phyloP scores from a whole-genome alignment of 139 green algal species.

The Picochlorum sp. region DNA sequence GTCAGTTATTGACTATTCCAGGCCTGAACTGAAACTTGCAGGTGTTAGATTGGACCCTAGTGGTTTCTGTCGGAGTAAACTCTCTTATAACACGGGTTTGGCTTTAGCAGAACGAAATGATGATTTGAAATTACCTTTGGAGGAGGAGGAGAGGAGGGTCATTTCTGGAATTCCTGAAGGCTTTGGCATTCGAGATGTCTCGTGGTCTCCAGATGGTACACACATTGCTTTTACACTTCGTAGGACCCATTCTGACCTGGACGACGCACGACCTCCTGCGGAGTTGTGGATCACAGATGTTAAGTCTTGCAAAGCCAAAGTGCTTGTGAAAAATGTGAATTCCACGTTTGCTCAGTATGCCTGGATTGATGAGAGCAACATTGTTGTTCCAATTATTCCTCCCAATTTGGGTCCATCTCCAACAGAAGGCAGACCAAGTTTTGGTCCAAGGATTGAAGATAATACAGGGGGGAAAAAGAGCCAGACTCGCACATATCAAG shows the following conservation, averaged over 20 bases:
- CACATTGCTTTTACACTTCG: slow-evolving; percentile 78
- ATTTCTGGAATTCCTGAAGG: slow-evolving; percentile 66
- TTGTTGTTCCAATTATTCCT: slow-evolving; percentile 63
- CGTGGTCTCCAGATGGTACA: slow-evolving; percentile 66
- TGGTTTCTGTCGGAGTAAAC: slow-evolving; percentile 61
- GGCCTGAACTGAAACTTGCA: slow-evolving; percentile 90
- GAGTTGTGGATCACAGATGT: slow-evolving; percentile 85
- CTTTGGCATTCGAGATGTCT: slow-evolving; percentile 61
- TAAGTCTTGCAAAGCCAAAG: slow-evolving; percentile 41
- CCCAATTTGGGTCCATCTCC: slow-evolving; percentile 19
- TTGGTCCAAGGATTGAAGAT: slow-evolving; percentile 74
- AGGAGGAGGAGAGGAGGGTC: slow-evolving; percentile 10
- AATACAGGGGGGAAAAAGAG: slow-evolving; percentile 60
- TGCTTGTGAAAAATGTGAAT: slow-evolving; percentile 50
- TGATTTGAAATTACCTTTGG: slow-evolving; percentile 36
- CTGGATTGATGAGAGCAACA: slow-evolving; percentile 75
- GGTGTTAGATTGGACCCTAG: slow-evolving; percentile 83
- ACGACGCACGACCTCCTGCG: slow-evolving; percentile 55
- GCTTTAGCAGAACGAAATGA: slow-evolving; percentile 30
- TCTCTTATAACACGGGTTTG: slow-evolving; percentile 60
- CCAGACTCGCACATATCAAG: slow-evolving; percentile 85
- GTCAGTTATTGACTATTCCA: slow-evolving; percentile 80
- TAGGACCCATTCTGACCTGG: slow-evolving; percentile 39
- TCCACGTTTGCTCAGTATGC: slow-evolving; percentile 51
- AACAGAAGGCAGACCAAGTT: slow-evolving; percentile 33